phyloP scores from a whole-genome alignment of 805 yeast species.

The Candida jianshihensis region DNA sequence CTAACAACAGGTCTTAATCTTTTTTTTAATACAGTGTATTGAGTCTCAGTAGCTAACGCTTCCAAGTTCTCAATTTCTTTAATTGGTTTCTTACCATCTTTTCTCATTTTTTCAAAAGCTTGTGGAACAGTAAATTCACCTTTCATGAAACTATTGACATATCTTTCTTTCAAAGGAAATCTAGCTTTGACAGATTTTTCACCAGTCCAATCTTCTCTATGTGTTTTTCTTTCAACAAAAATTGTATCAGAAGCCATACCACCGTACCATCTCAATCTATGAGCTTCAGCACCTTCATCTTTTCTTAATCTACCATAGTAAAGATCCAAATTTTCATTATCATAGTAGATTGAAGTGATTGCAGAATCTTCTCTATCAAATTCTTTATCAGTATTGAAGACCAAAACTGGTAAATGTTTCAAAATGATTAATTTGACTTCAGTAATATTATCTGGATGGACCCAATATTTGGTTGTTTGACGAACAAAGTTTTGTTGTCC shows the following conservation, averaged over 20 bases:
- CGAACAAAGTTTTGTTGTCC: conserved; percentile 95
- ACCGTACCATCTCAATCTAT: conserved; percentile 98
- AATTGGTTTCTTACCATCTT: conserved; percentile 80
- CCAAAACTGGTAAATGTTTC: conserved; percentile 94
- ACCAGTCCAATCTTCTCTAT: conserved; percentile 99
- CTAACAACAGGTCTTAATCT: conserved; percentile 90
- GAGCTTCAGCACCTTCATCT: conserved; percentile 98
- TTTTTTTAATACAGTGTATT: conserved; percentile 78
- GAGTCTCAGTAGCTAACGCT: conserved; percentile 88
- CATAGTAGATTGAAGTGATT: conserved; percentile 93
- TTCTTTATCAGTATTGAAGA: conserved; percentile 93
- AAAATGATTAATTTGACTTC: conserved; percentile 88
- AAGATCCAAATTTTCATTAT: conserved; percentile 80
- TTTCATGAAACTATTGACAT: conserved; percentile 74
- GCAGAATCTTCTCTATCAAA: conserved; percentile 93
- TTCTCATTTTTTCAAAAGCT: conserved; percentile 87
- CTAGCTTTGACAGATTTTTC: conserved; percentile 98
- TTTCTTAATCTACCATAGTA: conserved; percentile 92
- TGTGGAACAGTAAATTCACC: conserved; percentile 86
- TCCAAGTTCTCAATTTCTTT: conserved; percentile 90
- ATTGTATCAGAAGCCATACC: conserved; percentile 91
- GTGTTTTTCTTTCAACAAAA: conserved; percentile 95
- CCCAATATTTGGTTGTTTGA: conserved; percentile 99
- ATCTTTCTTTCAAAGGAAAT: conserved; percentile 84
- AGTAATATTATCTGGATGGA: conserved; percentile 96